Evolutionary conservation across 2,329 filamentous ascomycete species (phyloP), one percentile per base, ranked within the genome.

Genomic region (Colletotrichum simmondsii): DNA sequence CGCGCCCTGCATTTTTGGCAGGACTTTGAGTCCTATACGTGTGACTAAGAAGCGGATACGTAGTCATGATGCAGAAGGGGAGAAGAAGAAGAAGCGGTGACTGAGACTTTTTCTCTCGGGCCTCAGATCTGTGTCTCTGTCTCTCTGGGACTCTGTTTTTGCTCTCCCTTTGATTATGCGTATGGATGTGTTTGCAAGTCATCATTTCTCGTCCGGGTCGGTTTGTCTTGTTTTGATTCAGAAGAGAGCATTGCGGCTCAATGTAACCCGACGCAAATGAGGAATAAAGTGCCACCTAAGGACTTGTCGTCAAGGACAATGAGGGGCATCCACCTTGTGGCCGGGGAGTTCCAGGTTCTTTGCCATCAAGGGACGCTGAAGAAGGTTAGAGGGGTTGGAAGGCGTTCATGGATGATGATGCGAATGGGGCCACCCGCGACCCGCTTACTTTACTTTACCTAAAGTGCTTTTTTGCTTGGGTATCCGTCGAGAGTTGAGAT

Each of bases 151-250:
- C 42, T 35, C 28, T 26, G 12, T 16, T 24, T 8, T 52, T 16
- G 24, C 57, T 37, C 53, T 42, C 52, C 65, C 53, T 53, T 56
- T 59, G 14, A 30, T 59, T 59, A 19, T 65, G 60, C 26, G 14
- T 42, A 42, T 19, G 16, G 37, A 7, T 19, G 5, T 42, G 37
- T 42, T 16, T 19, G 37, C 1, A 42, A 42, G 37, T 42, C 37
- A 42, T 42, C 37, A 42, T 42, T 42, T 42, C 4, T 42, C 6
- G 14, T 19, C 5, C 37, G 37, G 37, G 49, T 65, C 22, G 19
- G 16, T 56, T 1, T 70, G 52, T 56, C 26, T 56, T 64, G 60
- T 65, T 70, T 72, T 70, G 70, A 65, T 65, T 61, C 60, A 64
- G 32, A 14, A 24, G 16, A 32, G 14, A 62, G 30, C 22, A 59